A percentile compares a stretch with the other conserved stretches of the same genome.
These are phyloP conservation scores for Crocinoboletus sp. DNA, from an alignment of 1,284 basidiomycete species.

Conservation along the genomic window DNA sequence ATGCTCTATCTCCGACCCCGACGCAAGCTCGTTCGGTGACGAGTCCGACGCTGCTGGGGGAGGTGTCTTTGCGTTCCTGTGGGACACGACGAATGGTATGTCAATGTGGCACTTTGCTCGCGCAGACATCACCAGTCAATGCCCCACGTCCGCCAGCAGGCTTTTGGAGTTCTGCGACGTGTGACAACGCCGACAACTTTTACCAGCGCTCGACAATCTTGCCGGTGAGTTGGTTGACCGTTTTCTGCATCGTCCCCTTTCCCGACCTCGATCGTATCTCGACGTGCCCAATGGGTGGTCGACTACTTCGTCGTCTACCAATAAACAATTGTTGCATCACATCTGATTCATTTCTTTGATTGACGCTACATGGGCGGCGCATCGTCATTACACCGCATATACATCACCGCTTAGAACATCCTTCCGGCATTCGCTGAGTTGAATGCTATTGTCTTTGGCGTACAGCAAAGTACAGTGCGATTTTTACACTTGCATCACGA, in stretches of 20 bases:
- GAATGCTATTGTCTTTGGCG: too few relatives aligned
- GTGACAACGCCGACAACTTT: slow-evolving; percentile 65
- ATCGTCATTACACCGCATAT: too few relatives aligned
- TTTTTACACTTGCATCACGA: too few relatives aligned
- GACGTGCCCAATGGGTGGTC: slow-evolving; percentile 50
- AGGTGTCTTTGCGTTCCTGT: slow-evolving; percentile 72
- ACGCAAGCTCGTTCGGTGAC: slow-evolving; percentile 53
- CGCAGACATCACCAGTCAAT: slow-evolving; percentile 51
- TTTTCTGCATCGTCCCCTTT: background rate
- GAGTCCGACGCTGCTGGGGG: slow-evolving; percentile 64
- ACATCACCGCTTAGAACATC: too few relatives aligned
- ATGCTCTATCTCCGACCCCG: slow-evolving; percentile 44
- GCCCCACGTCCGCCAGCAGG: slow-evolving; percentile 60
- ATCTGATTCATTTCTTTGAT: background rate
- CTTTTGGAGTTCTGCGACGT: slow-evolving; percentile 55
- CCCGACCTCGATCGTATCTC: slow-evolving; percentile 5
- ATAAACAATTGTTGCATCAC: background rate
- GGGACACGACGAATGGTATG: slow-evolving; percentile 58
- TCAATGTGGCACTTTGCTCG: slow-evolving; percentile 76
- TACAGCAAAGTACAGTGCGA: too few relatives aligned
- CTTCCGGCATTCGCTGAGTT: too few relatives aligned
- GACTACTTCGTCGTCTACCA: slow-evolving; percentile 13
- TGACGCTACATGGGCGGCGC: background rate
- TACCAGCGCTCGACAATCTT: slow-evolving; percentile 61
- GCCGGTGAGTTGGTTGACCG: slow-evolving; percentile 37